Base-by-base conservation (phyloP, 441 rosid genomes). In the Mallotus japonicus region DNA sequence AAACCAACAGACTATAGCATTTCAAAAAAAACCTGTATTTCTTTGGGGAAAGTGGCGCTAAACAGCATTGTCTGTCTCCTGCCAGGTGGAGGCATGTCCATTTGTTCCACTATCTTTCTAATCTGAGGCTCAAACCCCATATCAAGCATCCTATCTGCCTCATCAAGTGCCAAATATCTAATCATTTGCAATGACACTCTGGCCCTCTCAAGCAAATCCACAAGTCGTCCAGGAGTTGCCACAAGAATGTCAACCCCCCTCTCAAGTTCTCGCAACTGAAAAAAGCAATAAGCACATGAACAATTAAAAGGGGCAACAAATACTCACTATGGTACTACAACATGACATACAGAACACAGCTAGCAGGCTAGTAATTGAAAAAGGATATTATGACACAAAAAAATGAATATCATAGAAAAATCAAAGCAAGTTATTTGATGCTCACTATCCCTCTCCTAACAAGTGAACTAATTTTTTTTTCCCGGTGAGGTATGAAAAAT, bases 61-160 rank as follows among this genome's bases (percentile, higher is more conserved):
- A 93, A 93, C 77, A 91, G 85, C 89, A 93, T 84, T 58, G 98
- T 93, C 79, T 93, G 98, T 72, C 98, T 85, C 55, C 81, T 87
- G 63, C 98, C 96, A 12, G 88, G 80, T 2, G 94, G 90, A 15
- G 98, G 98, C 98, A 93, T 91, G 82, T 93, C 96, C 93, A 88
- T 90, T 79, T 93, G 90, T 80, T 91, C 92, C 6, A 93, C 98
- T 75, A 93, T 91, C 81, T 91, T 93, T 77, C 98, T 91, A 71
- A 93, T 93, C 75, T 93, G 98, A 50, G 98, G 98, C 82, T 93
- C 98, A 85, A 93, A 93, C 57, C 98, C 98, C 98, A 93, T 93
- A 84, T 93, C 98, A 73, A 91, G 80, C 98, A 93, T 93, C 75
- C 97, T 85, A 82, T 93, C 97, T 49, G 98, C 98, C 78, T 93